Percentiles rank a stretch among this genome's conserved stretches.
Evolutionary conservation across 1,284 basidiomycete genomes (phyloP).

Genomic region (Schizophyllum commune): DNA sequence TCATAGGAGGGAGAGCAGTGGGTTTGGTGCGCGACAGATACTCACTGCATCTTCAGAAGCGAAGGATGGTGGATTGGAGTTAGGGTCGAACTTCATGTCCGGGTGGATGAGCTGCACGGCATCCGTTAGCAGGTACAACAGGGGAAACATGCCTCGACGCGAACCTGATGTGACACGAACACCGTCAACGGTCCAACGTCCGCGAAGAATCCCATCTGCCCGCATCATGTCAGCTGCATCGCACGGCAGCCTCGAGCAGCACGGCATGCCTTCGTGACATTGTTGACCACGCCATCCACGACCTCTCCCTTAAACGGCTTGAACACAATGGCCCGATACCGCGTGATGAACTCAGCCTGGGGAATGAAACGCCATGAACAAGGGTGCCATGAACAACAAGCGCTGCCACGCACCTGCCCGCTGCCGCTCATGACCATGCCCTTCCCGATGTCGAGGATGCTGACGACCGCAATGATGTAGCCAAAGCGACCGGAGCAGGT

Average conservation of each 20-base stretch:
- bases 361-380: background rate
- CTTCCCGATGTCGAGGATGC: constrained; percentile 82
- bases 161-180: constrained; percentile 91
- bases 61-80: constrained; percentile 87
- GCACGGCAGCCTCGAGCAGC: background rate
- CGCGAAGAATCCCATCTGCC: constrained; percentile 95
- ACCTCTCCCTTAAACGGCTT: constrained; percentile 99
- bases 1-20: too few species aligned
- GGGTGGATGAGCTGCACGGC: constrained; percentile 76
- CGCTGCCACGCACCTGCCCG: constrained; percentile 44
- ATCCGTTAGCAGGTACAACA: constrained; percentile 7
- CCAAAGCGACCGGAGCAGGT: constrained; percentile 95
- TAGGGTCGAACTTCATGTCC: constrained; percentile 89
- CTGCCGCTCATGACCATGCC: constrained; percentile 89
- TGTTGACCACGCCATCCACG: constrained; percentile 92
- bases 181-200: constrained; percentile 90
- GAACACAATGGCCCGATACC: constrained; percentile 91
- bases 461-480: constrained; percentile 96
- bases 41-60: constrained; percentile 81
- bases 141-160: constrained; percentile 22
- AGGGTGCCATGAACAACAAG: background rate
- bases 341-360: constrained; percentile 80
- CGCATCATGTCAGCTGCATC: background rate
- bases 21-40: background rate
- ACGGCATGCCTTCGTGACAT: constrained; percentile 76